Percentiles rank a stretch among this genome's conserved stretches.
Conservation (phyloP, 2,329 filamentous ascomycete genomes). For the Pyricularia sp. region DNA sequence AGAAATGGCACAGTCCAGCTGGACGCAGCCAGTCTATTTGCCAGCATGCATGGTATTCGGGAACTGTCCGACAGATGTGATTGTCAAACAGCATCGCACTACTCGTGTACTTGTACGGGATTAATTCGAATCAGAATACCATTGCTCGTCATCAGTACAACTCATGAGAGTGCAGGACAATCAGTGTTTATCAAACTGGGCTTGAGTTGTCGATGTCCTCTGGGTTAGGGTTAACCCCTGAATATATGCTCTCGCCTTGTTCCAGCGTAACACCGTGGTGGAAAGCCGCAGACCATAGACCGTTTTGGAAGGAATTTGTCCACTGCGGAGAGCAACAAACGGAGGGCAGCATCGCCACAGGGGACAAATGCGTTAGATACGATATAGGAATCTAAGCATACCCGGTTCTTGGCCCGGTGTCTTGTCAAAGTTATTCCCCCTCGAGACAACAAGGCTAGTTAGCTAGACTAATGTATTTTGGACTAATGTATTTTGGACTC, state of each 20-base stretch:
- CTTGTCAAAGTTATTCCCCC: background rate
- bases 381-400: background rate
- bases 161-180: background rate
- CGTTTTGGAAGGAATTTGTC: background rate
- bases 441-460: background rate
- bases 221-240: conserved; percentile 1
- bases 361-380: background rate
- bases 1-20: background rate
- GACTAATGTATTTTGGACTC: background rate
- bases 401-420: too few species aligned
- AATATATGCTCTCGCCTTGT: background rate
- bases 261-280: background rate
- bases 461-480: background rate
- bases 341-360: background rate
- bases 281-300: background rate
- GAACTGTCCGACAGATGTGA: background rate
- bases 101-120: too few species aligned
- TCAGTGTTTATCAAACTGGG: background rate
- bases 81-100: background rate
- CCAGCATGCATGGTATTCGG: background rate
- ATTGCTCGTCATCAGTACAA: background rate
- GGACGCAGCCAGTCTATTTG: background rate
- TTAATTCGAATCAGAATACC: background rate
- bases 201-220: background rate
- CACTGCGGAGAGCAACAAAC: background rate